Evolutionary conservation across 306 rosid species (phyloP).

Genomic region (Acmispon strigosus): DNA sequence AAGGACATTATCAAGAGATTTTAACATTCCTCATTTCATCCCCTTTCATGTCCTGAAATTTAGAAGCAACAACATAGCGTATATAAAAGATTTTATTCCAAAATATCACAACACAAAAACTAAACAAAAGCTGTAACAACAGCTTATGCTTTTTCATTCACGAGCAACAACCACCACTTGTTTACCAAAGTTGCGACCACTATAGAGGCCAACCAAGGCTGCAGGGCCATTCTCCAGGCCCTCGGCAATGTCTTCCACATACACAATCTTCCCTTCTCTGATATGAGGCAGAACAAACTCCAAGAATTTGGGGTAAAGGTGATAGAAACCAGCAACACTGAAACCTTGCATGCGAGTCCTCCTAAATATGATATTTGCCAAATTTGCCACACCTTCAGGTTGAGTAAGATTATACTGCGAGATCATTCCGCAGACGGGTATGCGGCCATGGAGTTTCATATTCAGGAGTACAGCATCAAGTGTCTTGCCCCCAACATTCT

Average conservation of each 20-base stretch:
- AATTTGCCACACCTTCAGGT: constrained; percentile 6
- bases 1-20: too few species aligned
- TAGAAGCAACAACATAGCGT: too few species aligned
- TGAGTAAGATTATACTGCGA: constrained; percentile 12
- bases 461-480: constrained; percentile 22
- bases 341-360: constrained; percentile 16
- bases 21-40: too few species aligned
- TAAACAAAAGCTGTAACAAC: too few species aligned
- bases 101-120: too few species aligned
- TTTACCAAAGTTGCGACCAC: constrained; percentile 5
- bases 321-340: not conserved
- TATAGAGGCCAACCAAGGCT: not conserved
- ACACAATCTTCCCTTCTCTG: constrained; percentile 6
- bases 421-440: constrained; percentile 12
- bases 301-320: constrained; percentile 8
- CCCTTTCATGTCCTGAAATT: too few species aligned
- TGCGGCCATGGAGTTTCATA: constrained; percentile 10
- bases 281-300: constrained; percentile 12
- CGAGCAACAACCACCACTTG: not conserved
- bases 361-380: not conserved
- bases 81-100: too few species aligned
- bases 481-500: constrained; percentile 16
- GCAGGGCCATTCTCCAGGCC: too few species aligned
- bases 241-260: constrained; percentile 15
- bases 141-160: not conserved